Conservation (phyloP, 257 asterid genomes). For the Nyctanthes arbortristis region DNA sequence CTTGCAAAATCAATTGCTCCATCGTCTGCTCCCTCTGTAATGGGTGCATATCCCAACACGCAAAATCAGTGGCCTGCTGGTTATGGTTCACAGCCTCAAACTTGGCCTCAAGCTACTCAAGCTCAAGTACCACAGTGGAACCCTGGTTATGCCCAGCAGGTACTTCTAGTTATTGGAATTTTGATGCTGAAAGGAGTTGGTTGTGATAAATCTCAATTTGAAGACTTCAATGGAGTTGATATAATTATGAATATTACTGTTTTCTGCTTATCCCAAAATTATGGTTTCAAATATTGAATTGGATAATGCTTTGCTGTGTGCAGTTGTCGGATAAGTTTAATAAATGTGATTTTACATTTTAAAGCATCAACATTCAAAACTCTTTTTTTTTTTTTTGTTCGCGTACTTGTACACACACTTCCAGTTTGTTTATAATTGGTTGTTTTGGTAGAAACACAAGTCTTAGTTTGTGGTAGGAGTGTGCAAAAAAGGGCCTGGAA, state of each 20-base stretch:
- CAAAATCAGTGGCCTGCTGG: constrained; percentile 87
- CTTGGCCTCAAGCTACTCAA: constrained; percentile 88
- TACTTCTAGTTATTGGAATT: constrained; percentile 14
- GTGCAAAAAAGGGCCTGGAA: too few species aligned
- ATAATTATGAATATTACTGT: background rate
- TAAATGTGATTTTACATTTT: background rate
- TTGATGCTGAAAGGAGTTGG: background rate
- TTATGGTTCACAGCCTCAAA: constrained; percentile 79
- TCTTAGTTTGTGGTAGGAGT: too few species aligned
- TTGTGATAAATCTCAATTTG: background rate
- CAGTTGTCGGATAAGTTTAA: background rate
- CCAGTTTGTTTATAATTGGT: too few species aligned
- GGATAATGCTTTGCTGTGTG: background rate
- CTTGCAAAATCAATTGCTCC: constrained; percentile 59
- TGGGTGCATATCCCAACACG: constrained; percentile 70
- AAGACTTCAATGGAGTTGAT: background rate
- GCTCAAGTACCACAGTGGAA: constrained; percentile 84
- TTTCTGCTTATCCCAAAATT: background rate
- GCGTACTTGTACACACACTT: too few species aligned
- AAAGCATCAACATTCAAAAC: background rate
- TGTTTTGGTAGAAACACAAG: too few species aligned
- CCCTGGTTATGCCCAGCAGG: constrained; percentile 90
- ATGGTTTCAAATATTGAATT: background rate
- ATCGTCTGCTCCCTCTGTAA: constrained; percentile 58
- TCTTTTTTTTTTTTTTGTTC: background rate